Evolutionary conservation across 768 basidiomycete genomes (phyloP).

Genomic region (Plicaturopsis crispa): DNA sequence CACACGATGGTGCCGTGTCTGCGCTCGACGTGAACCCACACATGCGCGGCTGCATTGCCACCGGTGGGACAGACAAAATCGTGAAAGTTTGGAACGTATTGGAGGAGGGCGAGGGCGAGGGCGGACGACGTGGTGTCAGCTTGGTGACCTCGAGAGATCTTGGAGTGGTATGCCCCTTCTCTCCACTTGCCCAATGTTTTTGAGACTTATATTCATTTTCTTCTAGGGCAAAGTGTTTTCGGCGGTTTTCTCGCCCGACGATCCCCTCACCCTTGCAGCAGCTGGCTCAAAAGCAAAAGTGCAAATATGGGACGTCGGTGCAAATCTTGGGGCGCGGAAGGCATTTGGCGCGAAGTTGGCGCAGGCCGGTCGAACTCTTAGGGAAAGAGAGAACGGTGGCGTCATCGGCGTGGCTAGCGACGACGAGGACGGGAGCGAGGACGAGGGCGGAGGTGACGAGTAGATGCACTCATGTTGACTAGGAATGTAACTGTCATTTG

Average conservation of each 20-base stretch:
- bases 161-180: conserved; percentile 60
- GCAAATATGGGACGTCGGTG: conserved; percentile 92
- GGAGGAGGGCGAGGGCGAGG: conserved; percentile 44
- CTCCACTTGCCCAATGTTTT: conserved; percentile 1
- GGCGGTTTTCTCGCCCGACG: conserved; percentile 85
- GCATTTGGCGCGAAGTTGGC: conserved; percentile 75
- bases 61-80: conserved; percentile 91
- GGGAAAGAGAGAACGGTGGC: conserved; percentile 50
- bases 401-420: conserved; percentile 64
- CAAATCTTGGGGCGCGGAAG: conserved; percentile 76
- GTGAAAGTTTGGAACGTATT: conserved; percentile 97
- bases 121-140: conserved; percentile 67
- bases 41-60: conserved; percentile 84
- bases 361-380: conserved; percentile 60
- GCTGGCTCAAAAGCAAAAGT: conserved; percentile 92
- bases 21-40: conserved; percentile 88
- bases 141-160: conserved; percentile 84
- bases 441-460: conserved; percentile 14
- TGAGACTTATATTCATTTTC: background rate
- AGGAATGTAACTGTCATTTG: no score
- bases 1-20: conserved; percentile 87
- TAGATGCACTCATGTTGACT: no score
- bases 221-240: conserved; percentile 94
- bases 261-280: conserved; percentile 87
- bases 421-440: conserved; percentile 67